Conservation (phyloP, 2,329 filamentous ascomycete genomes). For the Passalora sequoiae region DNA sequence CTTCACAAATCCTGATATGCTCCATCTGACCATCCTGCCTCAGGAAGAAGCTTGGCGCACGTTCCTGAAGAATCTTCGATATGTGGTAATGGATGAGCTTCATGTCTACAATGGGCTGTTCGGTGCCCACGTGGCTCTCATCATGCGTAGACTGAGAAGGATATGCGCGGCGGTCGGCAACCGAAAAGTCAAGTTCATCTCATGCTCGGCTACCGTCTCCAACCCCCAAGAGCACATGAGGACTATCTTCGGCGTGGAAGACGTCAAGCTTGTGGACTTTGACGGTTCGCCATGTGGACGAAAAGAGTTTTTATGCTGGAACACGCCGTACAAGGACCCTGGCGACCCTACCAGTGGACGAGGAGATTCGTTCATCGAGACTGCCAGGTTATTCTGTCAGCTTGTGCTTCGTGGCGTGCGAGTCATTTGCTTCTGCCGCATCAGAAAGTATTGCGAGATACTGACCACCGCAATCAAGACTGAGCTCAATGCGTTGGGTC, state of each 20-base stretch:
- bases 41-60: constrained; percentile 85
- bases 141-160: constrained; percentile 82
- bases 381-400: constrained; percentile 85
- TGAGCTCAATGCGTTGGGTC: constrained; percentile 67
- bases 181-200: constrained; percentile 77
- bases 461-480: constrained; percentile 73
- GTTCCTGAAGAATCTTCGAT: constrained; percentile 83
- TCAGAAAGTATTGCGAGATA: constrained; percentile 83
- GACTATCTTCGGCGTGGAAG: constrained; percentile 82
- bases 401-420: constrained; percentile 81
- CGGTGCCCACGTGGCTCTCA: constrained; percentile 87
- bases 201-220: constrained; percentile 91
- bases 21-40: constrained; percentile 88
- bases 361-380: constrained; percentile 75
- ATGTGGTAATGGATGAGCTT: constrained; percentile 78
- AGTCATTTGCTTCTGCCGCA: constrained; percentile 86
- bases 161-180: constrained; percentile 91
- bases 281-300: constrained; percentile 88
- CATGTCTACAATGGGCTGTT: constrained; percentile 96
- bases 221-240: constrained; percentile 90
- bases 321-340: constrained; percentile 89
- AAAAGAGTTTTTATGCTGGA: constrained; percentile 97
- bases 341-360: constrained; percentile 80
- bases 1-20: constrained; percentile 97
- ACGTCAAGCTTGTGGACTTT: constrained; percentile 77